phyloP scores from a whole-genome alignment of 108 stramenopile genomes.

The Nitzschia putrida region DNA sequence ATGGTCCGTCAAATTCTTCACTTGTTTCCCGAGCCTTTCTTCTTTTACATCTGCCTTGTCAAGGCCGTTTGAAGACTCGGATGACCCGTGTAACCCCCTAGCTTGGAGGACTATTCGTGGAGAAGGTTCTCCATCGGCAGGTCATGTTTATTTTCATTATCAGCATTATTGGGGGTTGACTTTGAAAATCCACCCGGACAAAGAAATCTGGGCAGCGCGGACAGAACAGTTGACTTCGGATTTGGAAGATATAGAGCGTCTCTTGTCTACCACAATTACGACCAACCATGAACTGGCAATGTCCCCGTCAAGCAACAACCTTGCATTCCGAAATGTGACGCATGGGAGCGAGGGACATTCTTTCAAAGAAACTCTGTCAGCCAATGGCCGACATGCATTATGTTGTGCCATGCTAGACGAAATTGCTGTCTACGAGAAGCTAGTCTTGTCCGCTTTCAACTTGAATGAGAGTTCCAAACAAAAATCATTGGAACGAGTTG shows the following conservation, averaged over 20 bases:
- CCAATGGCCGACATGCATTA: background rate
- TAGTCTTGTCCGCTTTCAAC: conserved; percentile 8
- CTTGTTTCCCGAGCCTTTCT: conserved; percentile 17
- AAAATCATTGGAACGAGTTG: background rate
- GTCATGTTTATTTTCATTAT: conserved; percentile 27
- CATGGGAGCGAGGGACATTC: conserved; percentile 31
- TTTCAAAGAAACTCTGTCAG: background rate
- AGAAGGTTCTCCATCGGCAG: background rate
- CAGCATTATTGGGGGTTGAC: conserved; percentile 24
- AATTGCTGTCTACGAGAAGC: conserved; percentile 14
- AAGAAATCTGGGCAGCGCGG: conserved; percentile 44
- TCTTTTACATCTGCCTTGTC: conserved; percentile 11
- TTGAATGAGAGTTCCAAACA: background rate
- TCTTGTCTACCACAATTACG: background rate
- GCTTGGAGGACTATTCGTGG: conserved; percentile 25
- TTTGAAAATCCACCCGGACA: conserved; percentile 16
- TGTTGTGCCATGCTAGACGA: conserved; percentile 21
- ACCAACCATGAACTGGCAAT: too few relatives aligned
- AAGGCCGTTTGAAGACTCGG: background rate
- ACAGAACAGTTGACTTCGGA: conserved; percentile 44
- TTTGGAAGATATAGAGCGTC: conserved; percentile 5
- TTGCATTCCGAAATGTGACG: conserved; percentile 12
- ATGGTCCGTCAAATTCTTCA: conserved; percentile 21
- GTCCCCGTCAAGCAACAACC: background rate
- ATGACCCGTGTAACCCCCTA: background rate